Evolutionary conservation across 2,329 filamentous ascomycete genomes (phyloP).

Genomic region (Lasiodiplodia hormozganensis): DNA sequence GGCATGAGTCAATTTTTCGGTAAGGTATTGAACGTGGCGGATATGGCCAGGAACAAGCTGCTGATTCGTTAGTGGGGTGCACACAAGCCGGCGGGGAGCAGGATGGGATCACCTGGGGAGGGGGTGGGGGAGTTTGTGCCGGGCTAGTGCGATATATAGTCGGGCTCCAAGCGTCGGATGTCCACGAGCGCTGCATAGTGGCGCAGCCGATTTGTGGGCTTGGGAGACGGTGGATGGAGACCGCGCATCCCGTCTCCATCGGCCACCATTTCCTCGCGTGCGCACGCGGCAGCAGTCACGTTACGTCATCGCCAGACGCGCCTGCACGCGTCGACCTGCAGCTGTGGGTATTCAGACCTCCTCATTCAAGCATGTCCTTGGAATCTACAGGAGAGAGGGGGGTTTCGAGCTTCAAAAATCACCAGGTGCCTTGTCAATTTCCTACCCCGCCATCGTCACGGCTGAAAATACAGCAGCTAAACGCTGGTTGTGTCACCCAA

Average conservation of each 20-base stretch:
- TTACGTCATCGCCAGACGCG: conserved; percentile 14
- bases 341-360: background rate
- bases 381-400: too few species aligned
- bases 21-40: background rate
- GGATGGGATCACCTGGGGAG: background rate
- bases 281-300: background rate
- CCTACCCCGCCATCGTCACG: too few species aligned
- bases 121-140: background rate
- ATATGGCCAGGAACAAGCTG: conserved; percentile 2
- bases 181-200: conserved; percentile 15
- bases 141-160: conserved; percentile 23
- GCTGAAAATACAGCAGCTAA: too few species aligned
- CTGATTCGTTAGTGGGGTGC: background rate
- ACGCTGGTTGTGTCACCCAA: too few species aligned
- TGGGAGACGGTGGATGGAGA: conserved; percentile 9
- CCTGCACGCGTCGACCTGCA: conserved; percentile 1
- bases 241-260: conserved; percentile 3
- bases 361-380: too few species aligned
- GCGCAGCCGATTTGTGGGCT: conserved; percentile 18
- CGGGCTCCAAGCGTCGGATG: background rate
- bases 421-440: too few species aligned
- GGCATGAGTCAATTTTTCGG: background rate
- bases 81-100: background rate
- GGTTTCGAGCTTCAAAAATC: too few species aligned
- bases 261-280: background rate